Base-by-base conservation (phyloP, 305 asterid genomes). In the Solanum hybrid region DNA sequence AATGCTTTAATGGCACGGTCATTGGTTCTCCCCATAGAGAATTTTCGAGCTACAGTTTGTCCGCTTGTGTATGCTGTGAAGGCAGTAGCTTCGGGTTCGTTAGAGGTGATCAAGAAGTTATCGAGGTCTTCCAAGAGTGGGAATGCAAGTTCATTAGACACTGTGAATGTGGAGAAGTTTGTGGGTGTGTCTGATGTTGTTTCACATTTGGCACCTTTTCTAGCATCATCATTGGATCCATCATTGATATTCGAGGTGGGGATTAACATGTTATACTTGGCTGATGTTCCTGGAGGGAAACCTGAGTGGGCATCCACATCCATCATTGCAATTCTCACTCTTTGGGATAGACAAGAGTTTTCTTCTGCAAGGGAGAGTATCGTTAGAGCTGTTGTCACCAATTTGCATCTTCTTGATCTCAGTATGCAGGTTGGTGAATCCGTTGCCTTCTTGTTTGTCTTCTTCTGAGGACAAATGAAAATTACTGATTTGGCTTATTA, bases 231-330 rank as follows among this genome's bases (percentile, higher is more conserved):
- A 3, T 89, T 96, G 94, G 99, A 96, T 90, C 98, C 99, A 34
- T 97, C 98, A 2, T 93, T 96, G 94, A 95, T 96, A 90, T 96
- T 93, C 89, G 99, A 96, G 93, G 99, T 96, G 92, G 99, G 95
- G 91, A 96, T 95, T 89, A 96, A 96, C 90, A 96, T 96, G 99
- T 91, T 96, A 82, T 96, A 95, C 93, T 92, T 96, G 95, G 98
- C 99, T 90, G 99, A 96, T 89, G 98, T 96, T 85, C 97, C 98
- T 36, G 99, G 99, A 78, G 99, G 99, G 82, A 96, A 96, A 92
- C 96, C 99, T 0, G 99, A 96, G 93, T 96, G 98, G 99, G 99
- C 99, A 83, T 96, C 98, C 68, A 92, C 94, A 0, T 95, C 99
- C 29, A 96, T 94, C 84, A 96, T 94, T 92, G 96, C 98, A 32